A percentile compares a stretch with the other conserved stretches of the same genome.
These are phyloP conservation scores for Ceriops tagal DNA, from an alignment of 345 rosid genomes.

Conservation along the genomic window DNA sequence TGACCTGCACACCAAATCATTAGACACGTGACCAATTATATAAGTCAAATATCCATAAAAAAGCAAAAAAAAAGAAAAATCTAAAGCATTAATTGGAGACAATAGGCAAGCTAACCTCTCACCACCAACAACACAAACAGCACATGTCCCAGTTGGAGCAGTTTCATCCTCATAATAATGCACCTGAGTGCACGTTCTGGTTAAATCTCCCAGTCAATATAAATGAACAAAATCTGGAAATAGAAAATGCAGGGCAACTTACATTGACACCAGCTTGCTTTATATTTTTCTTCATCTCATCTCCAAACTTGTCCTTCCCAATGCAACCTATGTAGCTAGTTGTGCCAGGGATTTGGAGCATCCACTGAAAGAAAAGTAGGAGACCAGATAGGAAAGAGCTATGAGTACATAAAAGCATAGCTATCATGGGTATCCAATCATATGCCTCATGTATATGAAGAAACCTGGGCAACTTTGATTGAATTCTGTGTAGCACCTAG, in stretches of 20 bases:
- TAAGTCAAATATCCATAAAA: not conserved
- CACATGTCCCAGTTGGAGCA: slow-evolving; percentile 85
- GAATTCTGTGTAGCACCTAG: slow-evolving; percentile 89
- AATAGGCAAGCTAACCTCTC: slow-evolving; percentile 54
- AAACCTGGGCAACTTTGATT: slow-evolving; percentile 89
- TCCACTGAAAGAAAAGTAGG: slow-evolving; percentile 56
- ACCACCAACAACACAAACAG: slow-evolving; percentile 93
- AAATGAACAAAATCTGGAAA: not conserved
- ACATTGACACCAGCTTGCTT: slow-evolving; percentile 76
- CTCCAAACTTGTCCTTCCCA: slow-evolving; percentile 94
- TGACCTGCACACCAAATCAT: slow-evolving; percentile 31
- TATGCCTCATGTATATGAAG: not conserved
- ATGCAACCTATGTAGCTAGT: slow-evolving; percentile 85
- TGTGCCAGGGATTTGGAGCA: slow-evolving; percentile 93
- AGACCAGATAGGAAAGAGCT: not conserved
- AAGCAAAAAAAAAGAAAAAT: not conserved
- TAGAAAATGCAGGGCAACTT: slow-evolving; percentile 7
- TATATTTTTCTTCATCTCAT: slow-evolving; percentile 90
- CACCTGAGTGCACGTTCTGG: slow-evolving; percentile 34
- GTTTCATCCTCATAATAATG: slow-evolving; percentile 81
- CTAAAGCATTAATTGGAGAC: not conserved
- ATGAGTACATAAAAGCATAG: not conserved
- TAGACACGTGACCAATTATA: not conserved
- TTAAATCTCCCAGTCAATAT: not conserved
- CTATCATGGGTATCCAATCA: not conserved